Evolutionary conservation across 345 rosid genomes (phyloP), one percentile per base, ranked within the genome.

Genomic region (Orychophragmus violaceus): DNA sequence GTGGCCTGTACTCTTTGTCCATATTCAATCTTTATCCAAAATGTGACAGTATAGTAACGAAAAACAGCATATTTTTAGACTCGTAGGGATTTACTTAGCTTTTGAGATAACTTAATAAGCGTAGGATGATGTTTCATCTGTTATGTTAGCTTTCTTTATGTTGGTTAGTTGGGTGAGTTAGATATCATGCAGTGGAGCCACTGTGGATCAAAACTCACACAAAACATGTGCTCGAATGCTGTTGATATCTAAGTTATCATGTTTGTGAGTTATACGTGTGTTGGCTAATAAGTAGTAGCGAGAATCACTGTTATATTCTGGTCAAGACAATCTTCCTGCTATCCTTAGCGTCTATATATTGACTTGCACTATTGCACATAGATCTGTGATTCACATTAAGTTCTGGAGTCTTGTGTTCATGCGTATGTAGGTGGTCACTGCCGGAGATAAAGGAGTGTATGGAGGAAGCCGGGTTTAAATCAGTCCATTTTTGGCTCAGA

Each of bases 401-500:
- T 46, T 48, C 21, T n/a, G n/a, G n/a, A n/a, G n/a, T n/a, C n/a
- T n/a, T n/a, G n/a, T n/a, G 29, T 37, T 72, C 10, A 22, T 52
- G 41, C 6, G 16, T 50, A 23, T 72, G 30, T 80, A 92, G 95
- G 70, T 89, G 98, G 98, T 85, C 96, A 2, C 62, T 92, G 59
- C 91, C 95, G 2, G 98, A 89, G 82, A 83, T 92, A 55, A 87
- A 83, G 60, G 93, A 92, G 75, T 89, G 96, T 72, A 70, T 92
- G 72, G 88, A 87, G 64, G 96, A 92, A 76, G 96, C 92, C 13
- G 98, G 96, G 53, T 92, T 92, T 74, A 66, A 5, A 53, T 76
- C 91, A 21, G 82, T 92, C 59, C 96, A 89, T 53, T 83, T 92
- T 54, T 92, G 98, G 98, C 80, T 92, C 2, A 82, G 86, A 14